Percentiles rank a stretch among this genome's conserved stretches.
Conservation (phyloP, 179 eudicot genomes). For the Amaranthus tricolor region DNA sequence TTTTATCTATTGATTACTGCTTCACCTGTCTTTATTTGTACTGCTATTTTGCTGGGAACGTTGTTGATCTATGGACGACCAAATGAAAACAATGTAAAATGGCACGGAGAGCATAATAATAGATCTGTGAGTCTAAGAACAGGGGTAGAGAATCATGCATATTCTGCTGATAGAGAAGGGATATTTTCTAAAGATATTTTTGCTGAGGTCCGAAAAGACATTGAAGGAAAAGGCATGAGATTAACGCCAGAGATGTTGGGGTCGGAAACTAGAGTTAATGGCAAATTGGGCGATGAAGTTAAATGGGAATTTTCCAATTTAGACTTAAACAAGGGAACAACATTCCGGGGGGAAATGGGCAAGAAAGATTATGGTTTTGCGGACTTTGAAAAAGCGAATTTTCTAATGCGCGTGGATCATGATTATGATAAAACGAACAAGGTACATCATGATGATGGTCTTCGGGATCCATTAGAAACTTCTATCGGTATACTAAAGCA, state of each 20-base stretch:
- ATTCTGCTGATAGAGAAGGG: slow-evolving; percentile 39
- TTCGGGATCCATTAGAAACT: slow-evolving; percentile 33
- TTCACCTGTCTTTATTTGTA: slow-evolving; percentile 71
- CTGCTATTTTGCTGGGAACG: slow-evolving; percentile 66
- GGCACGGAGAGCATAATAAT: slow-evolving; percentile 29
- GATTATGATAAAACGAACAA: slow-evolving; percentile 29
- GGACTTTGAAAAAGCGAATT: slow-evolving; percentile 22
- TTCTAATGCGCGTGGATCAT: slow-evolving; percentile 27
- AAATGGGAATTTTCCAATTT: background rate
- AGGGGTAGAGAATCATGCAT: slow-evolving; percentile 24
- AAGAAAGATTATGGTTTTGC: slow-evolving; percentile 10
- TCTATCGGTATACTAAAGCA: slow-evolving; percentile 35
- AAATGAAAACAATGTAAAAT: slow-evolving; percentile 42
- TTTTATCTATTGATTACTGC: slow-evolving; percentile 66
- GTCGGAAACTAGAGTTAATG: background rate
- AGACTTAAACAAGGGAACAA: background rate
- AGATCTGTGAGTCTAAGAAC: slow-evolving; percentile 30
- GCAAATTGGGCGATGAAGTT: background rate
- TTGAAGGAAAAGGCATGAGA: slow-evolving; percentile 29
- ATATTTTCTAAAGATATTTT: slow-evolving; percentile 34
- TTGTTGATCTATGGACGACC: slow-evolving; percentile 62
- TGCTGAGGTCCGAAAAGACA: slow-evolving; percentile 34
- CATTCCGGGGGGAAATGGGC: background rate
- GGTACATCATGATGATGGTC: slow-evolving; percentile 30
- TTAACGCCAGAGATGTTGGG: slow-evolving; percentile 18